phyloP scores from a whole-genome alignment of 345 rosid genomes.

The Salix purpurea region DNA sequence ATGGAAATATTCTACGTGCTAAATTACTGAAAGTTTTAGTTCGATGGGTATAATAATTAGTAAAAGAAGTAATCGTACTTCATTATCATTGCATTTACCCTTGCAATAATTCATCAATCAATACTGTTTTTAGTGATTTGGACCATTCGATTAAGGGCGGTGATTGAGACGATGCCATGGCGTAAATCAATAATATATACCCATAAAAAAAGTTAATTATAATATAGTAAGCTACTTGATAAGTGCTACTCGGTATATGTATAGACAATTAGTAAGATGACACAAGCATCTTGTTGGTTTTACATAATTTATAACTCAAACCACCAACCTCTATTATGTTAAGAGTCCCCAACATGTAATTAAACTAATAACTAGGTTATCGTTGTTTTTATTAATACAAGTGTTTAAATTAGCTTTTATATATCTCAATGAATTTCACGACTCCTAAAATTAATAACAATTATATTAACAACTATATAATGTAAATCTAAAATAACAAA shows the following conservation, averaged over 20 bases:
- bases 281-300: constrained; percentile 4
- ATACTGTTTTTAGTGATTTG: neutral
- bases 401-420: too few relatives aligned
- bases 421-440: too few relatives aligned
- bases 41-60: neutral
- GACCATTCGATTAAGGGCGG: neutral
- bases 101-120: neutral
- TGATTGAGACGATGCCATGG: neutral
- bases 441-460: rapidly evolving
- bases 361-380: constrained; percentile 12
- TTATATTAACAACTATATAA: too few relatives aligned
- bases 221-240: neutral
- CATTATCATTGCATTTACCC: neutral
- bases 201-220: neutral
- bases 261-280: neutral
- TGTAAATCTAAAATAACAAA: too few relatives aligned
- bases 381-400: too few relatives aligned
- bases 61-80: too few relatives aligned
- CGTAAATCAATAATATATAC: neutral
- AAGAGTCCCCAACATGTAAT: constrained; percentile 18
- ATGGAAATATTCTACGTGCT: neutral
- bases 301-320: neutral
- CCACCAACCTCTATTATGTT: constrained; percentile 1
- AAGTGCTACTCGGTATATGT: neutral
- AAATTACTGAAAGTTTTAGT: neutral